Base-by-base conservation (phyloP, 2,329 filamentous ascomycete genomes). In the Alternaria brassicicola region DNA sequence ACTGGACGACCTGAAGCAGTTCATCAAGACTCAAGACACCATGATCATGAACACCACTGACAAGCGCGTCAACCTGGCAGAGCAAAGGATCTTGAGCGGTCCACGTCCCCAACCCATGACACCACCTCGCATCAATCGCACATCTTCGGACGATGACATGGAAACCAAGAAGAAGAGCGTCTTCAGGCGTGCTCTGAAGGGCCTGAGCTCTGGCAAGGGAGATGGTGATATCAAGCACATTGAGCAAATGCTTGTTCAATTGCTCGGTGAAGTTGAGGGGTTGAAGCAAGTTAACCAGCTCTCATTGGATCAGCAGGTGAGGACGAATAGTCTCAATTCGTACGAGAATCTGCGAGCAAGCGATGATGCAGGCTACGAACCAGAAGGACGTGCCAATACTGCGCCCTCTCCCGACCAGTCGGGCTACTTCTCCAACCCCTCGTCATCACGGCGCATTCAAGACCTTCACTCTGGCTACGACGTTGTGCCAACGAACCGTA, bases 101-200 rank as follows among this genome's bases (percentile, higher is more conserved):
- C 93, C 95, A 6, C 88, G 95, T 55, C 93, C 94, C 28, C 89
- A 91, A 72, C 86, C 86, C 47, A 59, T 67, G 42, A 67, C 61
- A 36, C 82, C 82, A 10, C 81, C 88, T 23, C 86, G 89, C 58
- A 87, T 86, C 36, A 78, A 79, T 56, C 81, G 81, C 38, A 82
- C 82, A 58, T 81, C 79, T 23, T 74, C 75, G 12, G 82, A 85
- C 8, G 84, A 86, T 17, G 86, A 89, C 43, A 70, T 83, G 38
- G 83, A 89, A 21, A 83, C 85, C 42, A 97, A 97, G 85, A 93
- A 92, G 74, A 91, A 92, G 78, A 97, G 92, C 73, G 86, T 99
- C n/a, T 95, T 98, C 80, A 91, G 90, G 70, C 88, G 94, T 62
- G 95, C 95, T n/a, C 83, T 99, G 48, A 94, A 96, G 75, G 93